Percentiles rank a stretch among this genome's conserved stretches.
These are phyloP conservation scores for Camellia sinensis DNA, from an alignment of 148 eudicot genomes.

Conservation along the genomic window DNA sequence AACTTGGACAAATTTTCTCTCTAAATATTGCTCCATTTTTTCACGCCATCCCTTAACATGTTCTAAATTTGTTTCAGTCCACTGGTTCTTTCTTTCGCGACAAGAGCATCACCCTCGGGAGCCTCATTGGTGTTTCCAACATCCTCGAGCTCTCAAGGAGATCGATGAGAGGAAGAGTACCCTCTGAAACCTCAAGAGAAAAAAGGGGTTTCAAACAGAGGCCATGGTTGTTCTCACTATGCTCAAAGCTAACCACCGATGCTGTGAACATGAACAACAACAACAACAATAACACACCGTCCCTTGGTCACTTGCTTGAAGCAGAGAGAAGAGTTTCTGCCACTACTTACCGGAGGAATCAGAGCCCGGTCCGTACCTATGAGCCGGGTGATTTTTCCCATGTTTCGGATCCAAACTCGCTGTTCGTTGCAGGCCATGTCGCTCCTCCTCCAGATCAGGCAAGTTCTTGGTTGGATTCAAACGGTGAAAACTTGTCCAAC, in stretches of 20 bases:
- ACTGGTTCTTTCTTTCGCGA: slow-evolving; percentile 59
- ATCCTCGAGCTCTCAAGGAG: slow-evolving; percentile 45
- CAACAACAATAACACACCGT: slow-evolving; percentile 19
- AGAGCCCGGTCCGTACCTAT: slow-evolving; percentile 6
- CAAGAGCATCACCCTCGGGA: slow-evolving; percentile 56
- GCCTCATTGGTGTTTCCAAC: slow-evolving; percentile 53
- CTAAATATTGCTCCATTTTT: too few species aligned
- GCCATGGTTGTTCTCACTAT: slow-evolving; percentile 53
- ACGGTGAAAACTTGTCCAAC: slow-evolving; percentile 8
- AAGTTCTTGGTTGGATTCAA: slow-evolving; percentile 22
- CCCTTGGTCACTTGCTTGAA: slow-evolving; percentile 50
- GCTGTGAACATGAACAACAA: slow-evolving; percentile 22
- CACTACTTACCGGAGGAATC: slow-evolving; percentile 23
- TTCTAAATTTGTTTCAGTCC: slow-evolving; percentile 31
- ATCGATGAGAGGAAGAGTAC: slow-evolving; percentile 32
- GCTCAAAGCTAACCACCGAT: slow-evolving; percentile 45
- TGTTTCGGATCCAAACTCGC: slow-evolving; percentile 24
- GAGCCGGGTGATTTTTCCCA: slow-evolving; percentile 26
- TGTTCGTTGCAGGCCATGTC: slow-evolving; percentile 27
- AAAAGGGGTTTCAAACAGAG: slow-evolving; percentile 31
- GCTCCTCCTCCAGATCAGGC: slow-evolving; percentile 29
- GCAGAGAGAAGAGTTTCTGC: slow-evolving; percentile 42
- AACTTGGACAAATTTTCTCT: too few species aligned
- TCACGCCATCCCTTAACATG: background rate
- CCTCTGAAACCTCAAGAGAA: slow-evolving; percentile 22